Base-by-base conservation (phyloP, 2,329 filamentous ascomycete genomes). In the Ophiostoma ulmi region DNA sequence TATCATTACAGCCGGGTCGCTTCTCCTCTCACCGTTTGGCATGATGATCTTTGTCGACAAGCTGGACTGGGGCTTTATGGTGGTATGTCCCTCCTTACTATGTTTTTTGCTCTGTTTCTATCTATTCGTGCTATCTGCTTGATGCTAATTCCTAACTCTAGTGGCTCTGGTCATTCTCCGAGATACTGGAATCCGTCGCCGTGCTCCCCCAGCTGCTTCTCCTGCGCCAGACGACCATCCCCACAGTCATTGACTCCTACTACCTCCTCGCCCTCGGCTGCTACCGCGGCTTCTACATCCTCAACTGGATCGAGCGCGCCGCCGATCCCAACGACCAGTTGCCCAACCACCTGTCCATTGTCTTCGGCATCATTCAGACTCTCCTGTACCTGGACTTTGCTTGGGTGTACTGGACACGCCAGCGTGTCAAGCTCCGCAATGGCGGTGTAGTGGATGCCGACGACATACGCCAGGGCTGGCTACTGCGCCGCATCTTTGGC, bases 241-340 rank as follows among this genome's bases (percentile, higher is more conserved):
- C 94, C 0, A 98, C 94, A 67, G 94, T 97, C 66, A 94, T 98
- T 80, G 92, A 97, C 79, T 97, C 92, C n/a, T 97, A 91, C 81
- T 98, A 98, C 80, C 91, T 98, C 70, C 83, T 95, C 68, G 89
- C 93, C 0, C 87, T 97, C 1, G 94, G 94, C 48, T 90, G 90
- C 14, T 98, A 97, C 81, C 91, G 94, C 71, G 91, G 85, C 67
- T 87, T 97, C 73, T 97, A 98, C 81, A 90, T 97, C 72, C 80
- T 97, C 67, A 97, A 97, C 79, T 98, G 94, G 94, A 90, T 97
- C 75, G 82, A 87, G 73, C 88, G 91, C 41, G 85, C 84, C 72
- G 80, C 87, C 31, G 88, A 91, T 76, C 82, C 84, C 11, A 82
- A 83, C 39, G 86, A 87, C 75, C 79, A 81, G 61, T 82, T 84